Conservation (phyloP, 2,329 filamentous ascomycete genomes). For the Colletotrichum siamense region DNA sequence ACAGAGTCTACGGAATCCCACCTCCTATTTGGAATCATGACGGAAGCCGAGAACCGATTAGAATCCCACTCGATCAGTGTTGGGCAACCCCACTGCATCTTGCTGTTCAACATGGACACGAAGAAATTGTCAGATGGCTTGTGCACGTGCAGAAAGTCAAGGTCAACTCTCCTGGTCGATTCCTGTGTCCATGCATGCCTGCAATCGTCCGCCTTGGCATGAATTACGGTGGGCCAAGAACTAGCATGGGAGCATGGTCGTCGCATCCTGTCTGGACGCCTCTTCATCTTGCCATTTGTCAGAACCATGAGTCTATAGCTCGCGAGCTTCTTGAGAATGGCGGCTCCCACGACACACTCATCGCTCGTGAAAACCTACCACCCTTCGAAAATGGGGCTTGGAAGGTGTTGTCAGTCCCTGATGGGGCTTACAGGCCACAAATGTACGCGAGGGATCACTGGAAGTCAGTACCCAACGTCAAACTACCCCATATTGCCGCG, state of each 20-base stretch:
- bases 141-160: not conserved
- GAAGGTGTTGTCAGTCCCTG: not conserved
- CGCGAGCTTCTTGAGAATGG: not conserved
- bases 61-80: not conserved
- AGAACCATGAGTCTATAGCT: not conserved
- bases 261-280: not conserved
- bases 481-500: not conserved
- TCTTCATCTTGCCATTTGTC: not conserved
- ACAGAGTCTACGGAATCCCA: not conserved
- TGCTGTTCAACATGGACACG: not conserved
- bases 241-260: not conserved
- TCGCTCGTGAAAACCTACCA: not conserved
- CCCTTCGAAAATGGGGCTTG: not conserved
- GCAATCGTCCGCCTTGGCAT: rapidly evolving
- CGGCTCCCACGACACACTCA: not conserved
- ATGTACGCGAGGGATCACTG: not conserved
- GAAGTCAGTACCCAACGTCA: rapidly evolving
- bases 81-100: not conserved
- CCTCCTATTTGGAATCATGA: rapidly evolving
- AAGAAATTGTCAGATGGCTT: not conserved
- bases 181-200: not conserved
- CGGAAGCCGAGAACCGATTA: not conserved
- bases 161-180: not conserved
- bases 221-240: rapidly evolving
- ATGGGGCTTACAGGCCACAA: rapidly evolving